Base-by-base conservation (phyloP, 148 eudicot species). In the Tetragonia tetragonoides region DNA sequence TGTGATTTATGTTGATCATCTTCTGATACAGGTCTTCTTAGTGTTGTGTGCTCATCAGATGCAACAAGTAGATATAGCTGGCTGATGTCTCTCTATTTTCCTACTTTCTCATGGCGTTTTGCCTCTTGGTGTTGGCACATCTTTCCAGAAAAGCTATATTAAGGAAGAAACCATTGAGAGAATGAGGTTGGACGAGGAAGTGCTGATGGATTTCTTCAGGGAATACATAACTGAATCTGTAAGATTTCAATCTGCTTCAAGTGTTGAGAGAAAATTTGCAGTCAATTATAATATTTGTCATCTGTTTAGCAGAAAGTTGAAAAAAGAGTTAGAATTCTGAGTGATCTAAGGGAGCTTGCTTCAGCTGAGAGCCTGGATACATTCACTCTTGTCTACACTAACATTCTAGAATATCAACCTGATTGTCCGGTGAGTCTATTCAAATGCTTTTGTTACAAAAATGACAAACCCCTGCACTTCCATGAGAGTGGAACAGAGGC, bases 141-240 rank as follows among this genome's bases (percentile, higher is more conserved):
- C 74, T 21, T 66, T 85, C 89, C 85, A 95, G 99, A 95, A 95
- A 93, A 87, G 79, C 83, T 87, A 95, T 79, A 87, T 95, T 75
- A 95, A 93, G 85, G 97, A 95, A 85, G 99, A 93, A 87, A 93
- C 99, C 34, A 93, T 95, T 84, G 99, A 95, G 83, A 85, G 97
- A 68, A 95, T 95, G 97, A 88, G 97, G 82, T 87, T 95, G 46
- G 99, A 95, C 75, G 99, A 95, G 85, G 97, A 95, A 86, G 92
- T 95, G 56, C 80, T 95, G 87, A 93, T 95, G 92, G 99, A 95
- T 85, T 93, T 95, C 84, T 95, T 93, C 86, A 87, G 97, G 85
- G 99, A 95, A 80, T 92, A 91, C 72, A 88, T 93, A 38, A 92
- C 85, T 82, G 91, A 90, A 78, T 86, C 96, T 80, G 99, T 95